A percentile compares a stretch with the other conserved stretches of the same genome.
phyloP scores from a whole-genome alignment of 2,329 filamentous ascomycete genomes.

The Fusarium bulbicola region DNA sequence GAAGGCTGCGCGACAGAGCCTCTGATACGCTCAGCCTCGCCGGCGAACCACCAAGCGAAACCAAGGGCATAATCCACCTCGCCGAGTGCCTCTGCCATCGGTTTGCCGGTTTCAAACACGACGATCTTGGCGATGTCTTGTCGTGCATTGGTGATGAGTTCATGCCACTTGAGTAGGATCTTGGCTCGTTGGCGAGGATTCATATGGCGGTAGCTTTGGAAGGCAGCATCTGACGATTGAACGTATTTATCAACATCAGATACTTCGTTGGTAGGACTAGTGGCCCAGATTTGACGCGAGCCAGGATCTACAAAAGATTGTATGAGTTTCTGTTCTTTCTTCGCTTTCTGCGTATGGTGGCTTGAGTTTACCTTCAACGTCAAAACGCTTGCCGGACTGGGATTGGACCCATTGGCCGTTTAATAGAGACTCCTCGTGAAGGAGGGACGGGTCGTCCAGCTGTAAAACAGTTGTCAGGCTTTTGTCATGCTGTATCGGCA shows the following conservation, averaged over 20 bases:
- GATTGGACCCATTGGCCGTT: neutral
- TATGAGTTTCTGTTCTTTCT: neutral
- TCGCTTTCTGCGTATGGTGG: fast-evolving
- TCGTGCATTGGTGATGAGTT: conserved; percentile 46
- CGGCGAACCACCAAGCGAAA: conserved; percentile 67
- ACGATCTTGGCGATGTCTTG: conserved; percentile 53
- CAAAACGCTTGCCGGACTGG: neutral
- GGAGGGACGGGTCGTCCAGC: neutral
- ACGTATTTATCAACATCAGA: conserved; percentile 43
- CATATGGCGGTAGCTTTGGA: conserved; percentile 50
- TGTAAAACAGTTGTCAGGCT: neutral
- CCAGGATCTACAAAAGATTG: neutral
- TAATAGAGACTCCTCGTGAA: neutral
- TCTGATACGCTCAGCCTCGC: conserved; percentile 52
- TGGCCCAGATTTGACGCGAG: neutral
- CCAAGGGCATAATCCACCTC: conserved; percentile 65
- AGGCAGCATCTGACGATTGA: conserved; percentile 45
- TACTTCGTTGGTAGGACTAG: neutral
- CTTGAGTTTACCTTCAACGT: neutral
- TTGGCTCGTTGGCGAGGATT: conserved; percentile 47
- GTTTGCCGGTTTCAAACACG: conserved; percentile 64
- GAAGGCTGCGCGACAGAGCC: conserved; percentile 67
- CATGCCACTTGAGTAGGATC: conserved; percentile 49
- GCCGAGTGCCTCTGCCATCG: conserved; percentile 61
- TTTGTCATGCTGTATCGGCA: fast-evolving